phyloP scores from a whole-genome alignment of 176 grass and related monocot genomes.

The Phoenix roebelenii region DNA sequence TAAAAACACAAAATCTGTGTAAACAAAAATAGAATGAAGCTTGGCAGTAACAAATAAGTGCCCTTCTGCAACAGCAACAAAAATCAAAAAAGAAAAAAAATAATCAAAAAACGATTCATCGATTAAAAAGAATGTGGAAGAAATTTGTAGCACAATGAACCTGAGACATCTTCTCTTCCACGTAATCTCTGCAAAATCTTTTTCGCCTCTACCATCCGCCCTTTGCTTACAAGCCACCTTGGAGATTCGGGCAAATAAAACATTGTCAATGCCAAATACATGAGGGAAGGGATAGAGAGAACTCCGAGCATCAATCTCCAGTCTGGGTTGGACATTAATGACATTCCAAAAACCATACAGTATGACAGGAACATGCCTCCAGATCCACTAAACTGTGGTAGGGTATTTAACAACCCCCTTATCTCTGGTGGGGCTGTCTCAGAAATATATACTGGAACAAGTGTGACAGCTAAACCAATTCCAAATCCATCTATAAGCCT shows the following conservation, averaged over 20 bases:
- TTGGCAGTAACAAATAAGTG: no score
- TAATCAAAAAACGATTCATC: no score
- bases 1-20: no score
- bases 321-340: constrained; percentile 52
- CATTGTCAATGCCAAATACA: constrained; percentile 76
- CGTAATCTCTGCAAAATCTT: constrained; percentile 56
- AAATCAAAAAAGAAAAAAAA: no score
- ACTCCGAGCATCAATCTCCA: constrained; percentile 98
- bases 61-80: no score
- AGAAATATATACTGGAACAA: constrained; percentile 88
- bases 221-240: constrained; percentile 96
- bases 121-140: no score
- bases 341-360: constrained; percentile 95
- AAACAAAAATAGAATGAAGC: no score
- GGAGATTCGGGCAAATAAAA: constrained; percentile 98
- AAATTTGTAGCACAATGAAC: constrained; percentile 18
- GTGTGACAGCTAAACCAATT: constrained; percentile 75
- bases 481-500: constrained; percentile 91
- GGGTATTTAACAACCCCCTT: constrained; percentile 71
- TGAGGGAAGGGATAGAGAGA: constrained; percentile 70
- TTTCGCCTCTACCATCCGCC: constrained; percentile 74
- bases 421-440: constrained; percentile 94
- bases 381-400: constrained; percentile 85
- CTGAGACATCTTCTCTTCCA: constrained; percentile 90
- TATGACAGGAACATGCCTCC: constrained; percentile 97